Conservation (phyloP, 805 yeast species). For the Brettanomyces custersianus region DNA sequence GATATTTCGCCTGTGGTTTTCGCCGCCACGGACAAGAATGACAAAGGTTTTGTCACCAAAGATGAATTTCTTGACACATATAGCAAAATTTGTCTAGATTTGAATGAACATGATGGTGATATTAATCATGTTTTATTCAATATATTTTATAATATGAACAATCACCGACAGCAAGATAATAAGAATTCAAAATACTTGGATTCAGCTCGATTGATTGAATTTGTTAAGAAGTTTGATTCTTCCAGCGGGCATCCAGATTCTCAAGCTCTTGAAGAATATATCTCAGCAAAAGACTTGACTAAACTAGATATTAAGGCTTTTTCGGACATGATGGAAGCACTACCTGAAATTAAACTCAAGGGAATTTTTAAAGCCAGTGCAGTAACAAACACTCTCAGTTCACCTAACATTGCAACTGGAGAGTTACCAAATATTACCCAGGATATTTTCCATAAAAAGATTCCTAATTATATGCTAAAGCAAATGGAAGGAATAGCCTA, state of each 20-base stretch:
- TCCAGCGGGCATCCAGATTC: neutral
- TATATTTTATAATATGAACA: neutral
- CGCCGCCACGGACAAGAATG: constrained; percentile 65
- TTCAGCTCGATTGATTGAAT: neutral
- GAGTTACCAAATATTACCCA: constrained; percentile 10
- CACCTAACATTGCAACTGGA: constrained; percentile 1
- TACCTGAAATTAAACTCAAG: constrained; percentile 23
- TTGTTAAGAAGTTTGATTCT: neutral
- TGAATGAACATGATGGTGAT: neutral
- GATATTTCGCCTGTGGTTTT: constrained; percentile 66
- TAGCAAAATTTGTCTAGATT: neutral
- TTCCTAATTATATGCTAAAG: constrained; percentile 42
- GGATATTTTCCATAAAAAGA: constrained; percentile 20
- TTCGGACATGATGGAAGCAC: constrained; percentile 13
- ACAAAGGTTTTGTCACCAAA: constrained; percentile 45
- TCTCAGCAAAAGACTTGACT: neutral
- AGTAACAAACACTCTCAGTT: too few relatives aligned
- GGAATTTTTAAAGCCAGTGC: too few relatives aligned
- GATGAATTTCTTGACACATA: constrained; percentile 54
- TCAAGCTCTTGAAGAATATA: neutral
- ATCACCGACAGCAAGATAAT: neutral
- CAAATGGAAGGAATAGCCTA: constrained; percentile 41
- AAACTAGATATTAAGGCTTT: constrained; percentile 11
- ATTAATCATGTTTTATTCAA: neutral
- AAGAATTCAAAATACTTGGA: neutral